Conservation (phyloP, 2,329 filamentous ascomycete species). For the Diaporthe citri region DNA sequence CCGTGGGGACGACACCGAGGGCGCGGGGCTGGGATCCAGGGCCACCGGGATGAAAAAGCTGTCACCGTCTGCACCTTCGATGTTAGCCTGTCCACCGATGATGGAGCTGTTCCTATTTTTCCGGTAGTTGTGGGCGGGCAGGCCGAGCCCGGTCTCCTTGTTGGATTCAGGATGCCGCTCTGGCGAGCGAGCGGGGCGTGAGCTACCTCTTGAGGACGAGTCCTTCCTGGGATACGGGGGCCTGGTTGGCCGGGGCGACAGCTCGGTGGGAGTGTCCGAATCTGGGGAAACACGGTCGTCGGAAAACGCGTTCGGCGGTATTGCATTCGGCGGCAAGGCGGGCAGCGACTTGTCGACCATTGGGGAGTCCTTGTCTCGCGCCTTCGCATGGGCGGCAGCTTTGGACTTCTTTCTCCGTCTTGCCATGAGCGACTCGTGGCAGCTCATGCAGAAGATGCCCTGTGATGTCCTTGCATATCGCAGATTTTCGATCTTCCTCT, state of each 20-base stretch:
- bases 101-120: conserved; percentile 81
- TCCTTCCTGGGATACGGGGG: conserved; percentile 64
- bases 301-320: conserved; percentile 73
- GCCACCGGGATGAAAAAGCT: conserved; percentile 84
- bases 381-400: conserved; percentile 71
- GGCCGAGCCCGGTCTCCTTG: conserved; percentile 71
- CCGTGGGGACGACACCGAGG: conserved; percentile 64
- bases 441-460: conserved; percentile 99
- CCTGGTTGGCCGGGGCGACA: conserved; percentile 71
- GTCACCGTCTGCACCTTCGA: conserved; percentile 66
- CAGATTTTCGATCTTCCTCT: conserved; percentile 97
- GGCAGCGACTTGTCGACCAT: conserved; percentile 93
- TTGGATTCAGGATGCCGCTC: conserved; percentile 60
- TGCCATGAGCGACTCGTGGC: conserved; percentile 96
- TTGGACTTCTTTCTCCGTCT: conserved; percentile 89
- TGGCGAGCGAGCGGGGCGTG: conserved; percentile 65
- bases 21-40: conserved; percentile 76
- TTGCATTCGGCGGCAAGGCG: conserved; percentile 84
- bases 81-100: conserved; percentile 56
- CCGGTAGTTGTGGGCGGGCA: conserved; percentile 83
- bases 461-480: conserved; percentile 97
- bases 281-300: conserved; percentile 70
- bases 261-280: conserved; percentile 76
- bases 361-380: conserved; percentile 74
- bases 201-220: conserved; percentile 67